Evolutionary conservation across 441 rosid genomes (phyloP), one percentile per base, ranked within the genome.

Genomic region (Dalechampia spathulata): DNA sequence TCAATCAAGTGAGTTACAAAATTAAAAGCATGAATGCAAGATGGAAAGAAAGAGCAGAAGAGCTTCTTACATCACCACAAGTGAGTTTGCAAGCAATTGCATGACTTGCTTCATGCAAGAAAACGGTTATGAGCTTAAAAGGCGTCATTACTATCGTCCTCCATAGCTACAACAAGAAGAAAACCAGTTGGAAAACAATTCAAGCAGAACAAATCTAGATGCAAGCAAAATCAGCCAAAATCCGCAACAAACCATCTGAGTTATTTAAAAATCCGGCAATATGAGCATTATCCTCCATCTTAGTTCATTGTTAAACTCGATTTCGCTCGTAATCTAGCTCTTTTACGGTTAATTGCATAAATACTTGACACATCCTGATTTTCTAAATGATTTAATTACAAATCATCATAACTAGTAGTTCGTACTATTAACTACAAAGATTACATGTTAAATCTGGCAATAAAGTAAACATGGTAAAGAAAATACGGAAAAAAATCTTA

Each of bases 81-180:
- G 97, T 90, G 71, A 90, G 96, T 75, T 69, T 90, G 74, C 97
- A 90, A 57, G 96, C 97, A 60, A 87, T 72, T 7, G 97, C 97
- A 75, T 90, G 97, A 71, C 97, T 90, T 9, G 85, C 96, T 77
- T 90, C 97, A 43, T 87, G 97, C 53, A 90, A 68, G 72, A 87
- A 90, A 23, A 90, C 97, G 2, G 97, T 87, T 64, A 90, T 90
- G 61, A 87, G 93, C 87, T 90, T 90, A 68, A 90, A 90, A 23
- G 97, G 97, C 15, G 78, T 83, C 80, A 90, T 65, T 4, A 90
- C 67, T 16, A 90, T 45, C 6, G 97, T 90, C 76, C 97, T 87
- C 97, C 97, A 90, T 41, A 87, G 75, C 97, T 90, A 72, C 40
- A 40, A 43, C 19, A 45, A 62, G 2, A 25, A 56, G 28, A 37